These are phyloP conservation scores for Cladochytrium replicatum DNA, from an alignment of 192 early-diverging fungal genomes.

Conservation along the genomic window DNA sequence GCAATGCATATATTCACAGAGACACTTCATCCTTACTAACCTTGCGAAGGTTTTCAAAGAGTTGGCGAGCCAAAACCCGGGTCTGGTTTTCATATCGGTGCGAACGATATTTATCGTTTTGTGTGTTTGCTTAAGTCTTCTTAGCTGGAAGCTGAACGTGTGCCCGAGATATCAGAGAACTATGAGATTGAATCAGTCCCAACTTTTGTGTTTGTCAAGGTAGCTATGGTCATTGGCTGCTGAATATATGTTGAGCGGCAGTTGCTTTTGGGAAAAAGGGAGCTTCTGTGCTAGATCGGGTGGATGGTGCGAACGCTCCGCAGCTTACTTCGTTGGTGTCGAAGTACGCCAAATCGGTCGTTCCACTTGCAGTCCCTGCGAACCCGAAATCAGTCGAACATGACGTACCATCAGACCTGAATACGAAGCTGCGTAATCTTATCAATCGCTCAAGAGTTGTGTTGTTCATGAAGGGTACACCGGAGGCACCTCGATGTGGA, in stretches of 20 bases:
- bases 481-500: constrained; percentile 82
- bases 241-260: neutral
- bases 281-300: constrained; percentile 57
- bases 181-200: constrained; percentile 90
- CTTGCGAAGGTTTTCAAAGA: constrained; percentile 62
- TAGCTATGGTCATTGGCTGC: constrained; percentile 13
- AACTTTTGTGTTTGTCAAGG: constrained; percentile 75
- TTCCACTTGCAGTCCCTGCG: constrained; percentile 9
- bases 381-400: neutral
- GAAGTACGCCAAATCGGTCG: constrained; percentile 45
- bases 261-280: constrained; percentile 22
- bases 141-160: constrained; percentile 73
- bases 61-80: constrained; percentile 64
- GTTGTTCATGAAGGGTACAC: constrained; percentile 96
- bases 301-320: constrained; percentile 84
- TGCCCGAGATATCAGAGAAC: constrained; percentile 74
- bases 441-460: constrained; percentile 55
- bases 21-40: neutral
- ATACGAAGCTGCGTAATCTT: constrained; percentile 27
- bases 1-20: neutral
- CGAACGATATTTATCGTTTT: neutral
- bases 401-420: constrained; percentile 15
- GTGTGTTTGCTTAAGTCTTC: constrained; percentile 1
- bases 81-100: constrained; percentile 69
- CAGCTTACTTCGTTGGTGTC: constrained; percentile 60